A percentile compares a stretch with the other conserved stretches of the same genome.
phyloP scores from a whole-genome alignment of 2,329 filamentous ascomycete species.

The Verticillium dahliae region DNA sequence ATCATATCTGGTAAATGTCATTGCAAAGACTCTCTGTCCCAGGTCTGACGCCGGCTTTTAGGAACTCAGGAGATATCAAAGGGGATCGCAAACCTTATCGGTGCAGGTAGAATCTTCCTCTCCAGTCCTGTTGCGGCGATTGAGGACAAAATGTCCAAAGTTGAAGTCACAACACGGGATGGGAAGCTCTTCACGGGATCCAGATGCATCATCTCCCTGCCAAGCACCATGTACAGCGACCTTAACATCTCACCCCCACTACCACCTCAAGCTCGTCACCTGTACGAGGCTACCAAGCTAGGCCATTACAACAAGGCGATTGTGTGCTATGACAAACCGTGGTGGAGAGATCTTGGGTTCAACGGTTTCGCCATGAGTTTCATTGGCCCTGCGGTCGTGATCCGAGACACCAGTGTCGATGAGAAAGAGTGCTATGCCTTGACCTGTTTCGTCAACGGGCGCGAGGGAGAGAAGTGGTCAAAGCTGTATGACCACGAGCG shows the following conservation, averaged over 20 bases:
- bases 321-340: slow-evolving; percentile 21
- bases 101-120: slow-evolving; percentile 11
- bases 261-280: slow-evolving; percentile 23
- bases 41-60: not conserved
- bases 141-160: slow-evolving; percentile 10
- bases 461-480: slow-evolving; percentile 28
- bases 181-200: slow-evolving; percentile 21
- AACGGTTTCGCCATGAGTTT: slow-evolving; percentile 31
- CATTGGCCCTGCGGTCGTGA: slow-evolving; percentile 29
- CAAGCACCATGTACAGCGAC: slow-evolving; percentile 37
- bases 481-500: slow-evolving; percentile 18
- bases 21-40: not conserved
- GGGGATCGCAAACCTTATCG: slow-evolving; percentile 19
- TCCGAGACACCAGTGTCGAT: slow-evolving; percentile 31
- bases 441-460: slow-evolving; percentile 34
- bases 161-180: slow-evolving; percentile 13
- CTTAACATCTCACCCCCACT: slow-evolving; percentile 40
- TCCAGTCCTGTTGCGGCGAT: slow-evolving; percentile 17
- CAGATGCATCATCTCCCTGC: slow-evolving; percentile 40
- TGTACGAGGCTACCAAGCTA: slow-evolving; percentile 26
- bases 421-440: slow-evolving; percentile 21
- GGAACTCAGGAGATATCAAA: slow-evolving; percentile 19
- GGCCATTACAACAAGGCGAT: slow-evolving; percentile 39
- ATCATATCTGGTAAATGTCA: slow-evolving; percentile 16
- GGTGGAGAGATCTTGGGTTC: slow-evolving; percentile 27